Percentiles rank a stretch among this genome's conserved stretches.
Conservation (phyloP, 2,329 filamentous ascomycete species). For the Colletotrichum sp. region DNA sequence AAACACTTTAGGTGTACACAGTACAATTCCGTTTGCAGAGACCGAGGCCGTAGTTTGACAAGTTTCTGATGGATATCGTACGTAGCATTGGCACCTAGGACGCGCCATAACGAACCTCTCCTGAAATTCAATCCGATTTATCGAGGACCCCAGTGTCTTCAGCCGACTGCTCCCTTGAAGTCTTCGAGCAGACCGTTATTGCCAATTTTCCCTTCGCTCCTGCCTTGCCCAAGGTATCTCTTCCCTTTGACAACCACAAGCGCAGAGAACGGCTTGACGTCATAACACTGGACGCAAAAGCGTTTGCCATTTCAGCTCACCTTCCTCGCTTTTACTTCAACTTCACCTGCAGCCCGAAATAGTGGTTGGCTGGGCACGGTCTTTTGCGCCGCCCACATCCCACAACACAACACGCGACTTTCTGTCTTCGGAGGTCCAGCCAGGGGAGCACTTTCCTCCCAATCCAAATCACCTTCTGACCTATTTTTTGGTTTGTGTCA, state of each 20-base stretch:
- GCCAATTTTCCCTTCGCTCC: not conserved
- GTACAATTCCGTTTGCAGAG: not conserved
- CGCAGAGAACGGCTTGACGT: not conserved
- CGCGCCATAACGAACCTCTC: not conserved
- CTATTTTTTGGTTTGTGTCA: too few species aligned
- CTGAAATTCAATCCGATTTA: not conserved
- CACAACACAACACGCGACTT: not conserved
- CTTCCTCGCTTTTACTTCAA: not conserved
- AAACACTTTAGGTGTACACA: not conserved
- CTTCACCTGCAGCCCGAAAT: not conserved
- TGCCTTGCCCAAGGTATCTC: not conserved
- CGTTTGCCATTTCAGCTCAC: not conserved
- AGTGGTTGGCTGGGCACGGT: not conserved
- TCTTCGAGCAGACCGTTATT: not conserved
- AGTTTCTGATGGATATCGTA: not conserved
- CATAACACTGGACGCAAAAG: not conserved
- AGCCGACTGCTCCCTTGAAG: not conserved
- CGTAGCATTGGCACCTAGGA: not conserved
- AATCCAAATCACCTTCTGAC: not conserved
- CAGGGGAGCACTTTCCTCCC: not conserved
- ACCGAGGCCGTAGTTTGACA: not conserved
- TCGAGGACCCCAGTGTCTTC: not conserved
- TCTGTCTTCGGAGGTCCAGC: not conserved
- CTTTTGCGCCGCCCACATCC: not conserved
- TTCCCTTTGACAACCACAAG: not conserved